phyloP scores from a whole-genome alignment of 2,329 filamentous ascomycete species.

The Colletotrichum acutatum region DNA sequence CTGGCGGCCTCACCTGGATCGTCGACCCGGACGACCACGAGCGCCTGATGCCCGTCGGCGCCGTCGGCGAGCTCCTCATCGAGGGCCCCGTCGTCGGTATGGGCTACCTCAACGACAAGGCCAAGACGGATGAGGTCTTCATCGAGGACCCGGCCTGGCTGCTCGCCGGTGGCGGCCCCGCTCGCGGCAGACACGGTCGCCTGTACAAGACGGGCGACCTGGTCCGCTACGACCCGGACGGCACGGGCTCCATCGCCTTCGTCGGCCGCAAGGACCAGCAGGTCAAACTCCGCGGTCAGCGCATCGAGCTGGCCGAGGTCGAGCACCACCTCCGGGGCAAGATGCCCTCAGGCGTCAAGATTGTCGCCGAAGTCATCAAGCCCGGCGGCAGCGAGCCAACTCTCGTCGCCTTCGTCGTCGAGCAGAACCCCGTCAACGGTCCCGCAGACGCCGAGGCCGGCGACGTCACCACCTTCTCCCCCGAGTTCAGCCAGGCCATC shows the following conservation, averaged over 20 bases:
- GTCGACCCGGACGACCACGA: slow-evolving; percentile 60
- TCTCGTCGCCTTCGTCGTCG: slow-evolving; percentile 57
- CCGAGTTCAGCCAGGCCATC: slow-evolving; percentile 45
- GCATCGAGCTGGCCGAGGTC: slow-evolving; percentile 69
- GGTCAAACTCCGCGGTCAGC: slow-evolving; percentile 74
- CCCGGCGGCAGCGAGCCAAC: slow-evolving; percentile 56
- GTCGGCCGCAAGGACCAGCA: slow-evolving; percentile 75
- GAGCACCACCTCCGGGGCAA: slow-evolving; percentile 60
- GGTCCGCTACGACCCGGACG: slow-evolving; percentile 63
- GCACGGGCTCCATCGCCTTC: slow-evolving; percentile 65
- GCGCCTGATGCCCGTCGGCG: slow-evolving; percentile 58
- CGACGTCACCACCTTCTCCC: slow-evolving; percentile 44
- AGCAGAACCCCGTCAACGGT: slow-evolving; percentile 42
- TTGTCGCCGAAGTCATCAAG: slow-evolving; percentile 61
- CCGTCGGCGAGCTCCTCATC: slow-evolving; percentile 64
- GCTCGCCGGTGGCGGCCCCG: slow-evolving; percentile 51
- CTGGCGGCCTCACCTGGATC: slow-evolving; percentile 61
- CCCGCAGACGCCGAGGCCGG: slow-evolving; percentile 26
- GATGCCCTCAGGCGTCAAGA: slow-evolving; percentile 54
- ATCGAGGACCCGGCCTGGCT: slow-evolving; percentile 67
- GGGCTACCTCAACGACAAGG: slow-evolving; percentile 68
- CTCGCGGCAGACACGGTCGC: slow-evolving; percentile 52
- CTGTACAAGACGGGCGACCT: slow-evolving; percentile 72
- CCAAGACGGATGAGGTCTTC: slow-evolving; percentile 68
- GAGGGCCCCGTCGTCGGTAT: slow-evolving; percentile 70